These are phyloP conservation scores for Pichia cephalocereana DNA, from an alignment of 805 yeast species.

Conservation along the genomic window DNA sequence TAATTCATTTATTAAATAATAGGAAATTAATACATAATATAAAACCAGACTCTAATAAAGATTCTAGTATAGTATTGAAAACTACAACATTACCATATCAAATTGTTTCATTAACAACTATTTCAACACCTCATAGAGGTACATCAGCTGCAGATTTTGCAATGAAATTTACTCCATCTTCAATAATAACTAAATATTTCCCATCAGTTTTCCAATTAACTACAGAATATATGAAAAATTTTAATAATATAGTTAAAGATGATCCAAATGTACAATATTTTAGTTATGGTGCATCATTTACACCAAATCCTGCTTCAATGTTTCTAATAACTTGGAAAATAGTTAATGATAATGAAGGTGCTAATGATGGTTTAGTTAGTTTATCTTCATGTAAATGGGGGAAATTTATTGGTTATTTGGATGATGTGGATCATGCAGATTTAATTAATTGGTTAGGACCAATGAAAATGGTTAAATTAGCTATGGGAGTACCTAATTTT, in stretches of 20 bases:
- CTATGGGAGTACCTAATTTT: constrained; percentile 27
- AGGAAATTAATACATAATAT: not conserved
- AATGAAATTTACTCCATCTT: constrained; percentile 22
- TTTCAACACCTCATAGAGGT: constrained; percentile 86
- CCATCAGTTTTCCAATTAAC: constrained; percentile 57
- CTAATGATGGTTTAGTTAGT: constrained; percentile 83
- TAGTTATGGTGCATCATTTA: constrained; percentile 73
- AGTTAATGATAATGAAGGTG: constrained; percentile 41
- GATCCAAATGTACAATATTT: constrained; percentile 61
- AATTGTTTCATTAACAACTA: constrained; percentile 70
- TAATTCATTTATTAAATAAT: constrained; percentile 40
- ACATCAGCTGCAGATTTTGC: constrained; percentile 73
- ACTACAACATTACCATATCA: constrained; percentile 26
- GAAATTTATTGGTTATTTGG: constrained; percentile 65
- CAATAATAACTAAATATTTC: constrained; percentile 14
- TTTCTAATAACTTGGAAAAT: constrained; percentile 59
- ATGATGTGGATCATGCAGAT: constrained; percentile 77
- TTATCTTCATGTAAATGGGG: constrained; percentile 81
- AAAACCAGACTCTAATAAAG: not conserved
- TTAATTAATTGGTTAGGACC: constrained; percentile 73
- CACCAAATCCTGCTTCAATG: constrained; percentile 52
- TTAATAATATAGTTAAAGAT: constrained; percentile 45
- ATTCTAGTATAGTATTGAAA: not conserved
- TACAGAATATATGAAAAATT: constrained; percentile 38
- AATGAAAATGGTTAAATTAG: constrained; percentile 30